These are phyloP conservation scores for Metschnikowia koreensis DNA, from an alignment of 805 yeast species.

Conservation along the genomic window DNA sequence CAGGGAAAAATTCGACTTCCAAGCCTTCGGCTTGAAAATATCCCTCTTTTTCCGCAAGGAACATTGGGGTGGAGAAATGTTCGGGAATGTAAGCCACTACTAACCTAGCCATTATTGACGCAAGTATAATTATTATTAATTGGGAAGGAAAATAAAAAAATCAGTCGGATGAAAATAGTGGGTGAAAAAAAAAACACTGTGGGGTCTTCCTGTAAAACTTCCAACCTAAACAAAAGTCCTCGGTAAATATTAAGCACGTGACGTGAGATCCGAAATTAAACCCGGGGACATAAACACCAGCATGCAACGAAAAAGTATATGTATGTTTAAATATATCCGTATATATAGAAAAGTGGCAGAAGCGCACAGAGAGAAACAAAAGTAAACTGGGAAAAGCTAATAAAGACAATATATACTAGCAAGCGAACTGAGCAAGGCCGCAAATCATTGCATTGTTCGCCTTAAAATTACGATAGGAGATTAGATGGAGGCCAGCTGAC, in stretches of 20 bases:
- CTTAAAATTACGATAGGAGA: too few relatives aligned
- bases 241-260: too few relatives aligned
- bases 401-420: too few relatives aligned
- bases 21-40: slow-evolving; percentile 50
- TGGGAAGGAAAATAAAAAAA: background rate
- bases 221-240: too few relatives aligned
- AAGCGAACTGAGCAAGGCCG: too few relatives aligned
- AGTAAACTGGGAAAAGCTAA: background rate
- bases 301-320: background rate
- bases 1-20: slow-evolving; percentile 62
- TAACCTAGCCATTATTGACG: slow-evolving; percentile 8
- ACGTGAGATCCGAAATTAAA: too few relatives aligned
- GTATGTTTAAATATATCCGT: too few relatives aligned
- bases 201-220: too few relatives aligned
- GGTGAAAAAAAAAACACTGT: too few relatives aligned
- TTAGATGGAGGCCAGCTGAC: too few relatives aligned
- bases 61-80: slow-evolving; percentile 86
- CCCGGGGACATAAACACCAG: background rate
- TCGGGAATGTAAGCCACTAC: slow-evolving; percentile 86
- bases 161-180: background rate
- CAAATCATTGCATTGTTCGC: too few relatives aligned
- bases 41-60: slow-evolving; percentile 63
- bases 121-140: background rate
- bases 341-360: background rate
- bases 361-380: background rate